A percentile compares a stretch with the other conserved stretches of the same genome.
phyloP scores from a whole-genome alignment of 2,329 filamentous ascomycete species.

The Nigrograna mackinnonii region DNA sequence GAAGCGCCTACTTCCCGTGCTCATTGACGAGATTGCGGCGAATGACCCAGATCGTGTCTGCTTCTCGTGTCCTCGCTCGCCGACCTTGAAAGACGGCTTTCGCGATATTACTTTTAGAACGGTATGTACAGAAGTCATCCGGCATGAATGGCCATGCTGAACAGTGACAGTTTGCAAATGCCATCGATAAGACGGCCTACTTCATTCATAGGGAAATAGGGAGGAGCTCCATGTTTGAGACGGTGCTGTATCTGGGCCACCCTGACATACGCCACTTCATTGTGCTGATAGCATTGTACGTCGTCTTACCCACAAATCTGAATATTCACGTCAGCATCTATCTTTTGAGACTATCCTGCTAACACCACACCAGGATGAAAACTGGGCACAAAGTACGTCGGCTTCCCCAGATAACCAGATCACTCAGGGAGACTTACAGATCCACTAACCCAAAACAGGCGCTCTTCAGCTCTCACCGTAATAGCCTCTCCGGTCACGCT shows the following conservation, averaged over 20 bases:
- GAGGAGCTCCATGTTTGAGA: slow-evolving; percentile 28
- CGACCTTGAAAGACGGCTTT: slow-evolving; percentile 27
- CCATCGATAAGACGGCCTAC: slow-evolving; percentile 33
- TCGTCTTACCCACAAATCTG: too few species aligned
- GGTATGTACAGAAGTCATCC: slow-evolving; percentile 24
- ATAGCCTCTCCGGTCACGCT: slow-evolving; percentile 27
- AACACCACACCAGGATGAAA: slow-evolving; percentile 34
- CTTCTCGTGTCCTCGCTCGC: slow-evolving; percentile 23
- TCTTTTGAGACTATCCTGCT: background rate
- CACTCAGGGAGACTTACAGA: background rate
- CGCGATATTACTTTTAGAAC: slow-evolving; percentile 32
- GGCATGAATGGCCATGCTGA: slow-evolving; percentile 14
- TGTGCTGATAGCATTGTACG: slow-evolving; percentile 40
- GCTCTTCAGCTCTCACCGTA: slow-evolving; percentile 28
- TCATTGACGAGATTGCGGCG: slow-evolving; percentile 46
- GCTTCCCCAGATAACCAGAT: background rate
- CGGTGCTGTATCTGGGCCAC: slow-evolving; percentile 29
- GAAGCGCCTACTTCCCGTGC: slow-evolving; percentile 22
- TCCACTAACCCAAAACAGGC: slow-evolving; percentile 14
- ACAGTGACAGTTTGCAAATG: slow-evolving; percentile 30
- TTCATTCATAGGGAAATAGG: slow-evolving; percentile 34
- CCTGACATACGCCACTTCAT: slow-evolving; percentile 45
- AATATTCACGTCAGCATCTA: background rate
- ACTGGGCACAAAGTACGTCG: slow-evolving; percentile 43
- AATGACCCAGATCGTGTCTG: slow-evolving; percentile 22